Percentiles rank a stretch among this genome's conserved stretches.
Conservation (phyloP, 2,329 filamentous ascomycete species). For the Paraphaeosphaeria minitans region DNA sequence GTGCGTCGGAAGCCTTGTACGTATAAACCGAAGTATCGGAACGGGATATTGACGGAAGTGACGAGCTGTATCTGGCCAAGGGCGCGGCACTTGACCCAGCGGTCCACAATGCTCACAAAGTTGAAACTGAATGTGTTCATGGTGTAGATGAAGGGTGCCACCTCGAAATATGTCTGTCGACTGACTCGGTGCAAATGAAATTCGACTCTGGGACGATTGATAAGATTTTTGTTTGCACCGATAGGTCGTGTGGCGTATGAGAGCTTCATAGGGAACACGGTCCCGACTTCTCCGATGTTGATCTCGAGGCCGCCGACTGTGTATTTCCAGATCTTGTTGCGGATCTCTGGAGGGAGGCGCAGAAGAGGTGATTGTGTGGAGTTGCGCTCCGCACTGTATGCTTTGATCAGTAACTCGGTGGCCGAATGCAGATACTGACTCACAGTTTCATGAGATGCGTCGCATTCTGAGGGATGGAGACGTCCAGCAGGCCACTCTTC, state of each 20-base stretch:
- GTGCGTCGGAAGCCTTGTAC: conserved; percentile 10
- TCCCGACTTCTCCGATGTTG: not conserved
- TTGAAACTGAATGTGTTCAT: conserved; percentile 16
- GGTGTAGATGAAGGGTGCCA: conserved; percentile 15
- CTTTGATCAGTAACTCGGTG: not conserved
- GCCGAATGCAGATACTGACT: not conserved
- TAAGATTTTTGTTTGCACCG: too few relatives aligned
- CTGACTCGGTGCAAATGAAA: conserved; percentile 16
- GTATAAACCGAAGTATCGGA: conserved; percentile 16
- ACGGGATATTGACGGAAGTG: conserved; percentile 17
- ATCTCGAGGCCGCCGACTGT: not conserved
- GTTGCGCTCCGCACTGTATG: conserved; percentile 2
- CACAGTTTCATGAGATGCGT: not conserved
- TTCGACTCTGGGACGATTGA: not conserved
- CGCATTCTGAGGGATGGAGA: not conserved
- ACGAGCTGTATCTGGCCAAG: conserved; percentile 16
- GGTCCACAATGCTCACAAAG: conserved; percentile 3
- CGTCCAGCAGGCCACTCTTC: not conserved
- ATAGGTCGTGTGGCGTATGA: not conserved
- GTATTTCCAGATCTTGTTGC: conserved; percentile 15
- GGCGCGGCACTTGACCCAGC: conserved; percentile 16
- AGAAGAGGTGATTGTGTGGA: conserved; percentile 11
- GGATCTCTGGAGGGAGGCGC: conserved; percentile 15
- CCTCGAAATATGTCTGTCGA: conserved; percentile 20
- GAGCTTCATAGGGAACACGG: not conserved